These are phyloP conservation scores for Komagataella phaffii DNA, from an alignment of 805 yeast genomes.

Conservation along the genomic window DNA sequence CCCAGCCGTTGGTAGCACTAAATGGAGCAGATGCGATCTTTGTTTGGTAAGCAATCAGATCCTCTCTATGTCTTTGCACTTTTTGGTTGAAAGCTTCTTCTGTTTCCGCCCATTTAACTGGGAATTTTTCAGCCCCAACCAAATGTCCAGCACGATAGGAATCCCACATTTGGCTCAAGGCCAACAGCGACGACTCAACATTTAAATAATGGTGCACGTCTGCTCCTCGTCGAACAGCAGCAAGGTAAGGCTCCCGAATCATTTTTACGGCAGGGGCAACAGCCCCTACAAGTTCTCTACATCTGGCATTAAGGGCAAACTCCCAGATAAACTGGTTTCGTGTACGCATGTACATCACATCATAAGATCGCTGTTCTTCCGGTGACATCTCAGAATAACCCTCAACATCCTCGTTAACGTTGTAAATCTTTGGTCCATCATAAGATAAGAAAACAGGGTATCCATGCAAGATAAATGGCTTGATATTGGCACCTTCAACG, in stretches of 20 bases:
- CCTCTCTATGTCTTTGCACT: slow-evolving; percentile 19
- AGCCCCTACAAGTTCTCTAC: slow-evolving; percentile 59
- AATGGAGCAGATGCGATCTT: slow-evolving; percentile 64
- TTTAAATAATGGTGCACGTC: slow-evolving; percentile 45
- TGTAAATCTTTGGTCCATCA: slow-evolving; percentile 78
- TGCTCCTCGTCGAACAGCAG: slow-evolving; percentile 43
- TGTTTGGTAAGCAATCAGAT: slow-evolving; percentile 54
- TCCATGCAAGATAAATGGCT: slow-evolving; percentile 68
- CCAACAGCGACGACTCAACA: slow-evolving; percentile 53
- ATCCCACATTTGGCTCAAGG: slow-evolving; percentile 58
- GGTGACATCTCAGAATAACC: slow-evolving; percentile 56
- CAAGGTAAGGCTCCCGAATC: slow-evolving; percentile 49
- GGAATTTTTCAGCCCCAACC: slow-evolving; percentile 37
- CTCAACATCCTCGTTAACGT: slow-evolving; percentile 61
- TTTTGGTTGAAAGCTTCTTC: slow-evolving; percentile 46
- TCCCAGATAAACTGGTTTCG: slow-evolving; percentile 91
- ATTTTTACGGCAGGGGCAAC: slow-evolving; percentile 74
- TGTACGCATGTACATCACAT: slow-evolving; percentile 79
- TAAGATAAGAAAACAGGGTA: slow-evolving; percentile 80
- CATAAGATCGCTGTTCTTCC: slow-evolving; percentile 64
- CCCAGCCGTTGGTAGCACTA: slow-evolving; percentile 88
- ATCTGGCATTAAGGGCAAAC: slow-evolving; percentile 47
- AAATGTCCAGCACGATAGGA: slow-evolving; percentile 45
- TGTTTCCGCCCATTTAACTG: slow-evolving; percentile 44
- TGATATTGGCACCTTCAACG: slow-evolving; percentile 68